These are phyloP conservation scores for Aspergillus neoniger DNA, from an alignment of 2,329 filamentous ascomycete species.

Conservation along the genomic window DNA sequence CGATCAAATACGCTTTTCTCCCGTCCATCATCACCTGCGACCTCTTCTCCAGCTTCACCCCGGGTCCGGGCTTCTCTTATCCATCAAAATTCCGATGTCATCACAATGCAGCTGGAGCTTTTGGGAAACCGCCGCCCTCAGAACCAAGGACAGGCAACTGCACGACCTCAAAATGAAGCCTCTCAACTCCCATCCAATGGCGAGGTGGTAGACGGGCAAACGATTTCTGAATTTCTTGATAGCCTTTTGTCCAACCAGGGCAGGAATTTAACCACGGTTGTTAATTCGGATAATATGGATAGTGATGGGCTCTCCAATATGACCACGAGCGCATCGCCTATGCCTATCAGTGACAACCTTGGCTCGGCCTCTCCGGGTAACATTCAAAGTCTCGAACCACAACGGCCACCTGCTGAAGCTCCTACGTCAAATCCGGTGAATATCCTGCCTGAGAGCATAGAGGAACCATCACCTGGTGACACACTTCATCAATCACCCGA, in stretches of 20 bases:
- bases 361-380: conserved; percentile 5
- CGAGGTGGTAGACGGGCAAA: conserved; percentile 26
- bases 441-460: conserved; percentile 34
- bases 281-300: conserved; percentile 22
- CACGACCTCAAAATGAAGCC: conserved; percentile 16
- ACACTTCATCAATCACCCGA: conserved; percentile 17
- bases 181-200: conserved; percentile 18
- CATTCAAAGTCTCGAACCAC: conserved; percentile 11
- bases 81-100: conserved; percentile 46
- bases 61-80: conserved; percentile 46
- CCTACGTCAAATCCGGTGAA: conserved; percentile 20
- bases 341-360: conserved; percentile 15
- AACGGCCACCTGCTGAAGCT: conserved; percentile 15
- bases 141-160: conserved; percentile 20
- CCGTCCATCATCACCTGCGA: conserved; percentile 41
- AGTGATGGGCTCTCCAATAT: conserved; percentile 28
- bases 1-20: conserved; percentile 45
- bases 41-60: conserved; percentile 45
- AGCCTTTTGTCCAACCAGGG: conserved; percentile 35
- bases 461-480: conserved; percentile 31
- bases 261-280: conserved; percentile 20
- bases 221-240: conserved; percentile 41
- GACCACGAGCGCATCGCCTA: conserved; percentile 22
- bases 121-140: conserved; percentile 35
- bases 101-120: conserved; percentile 48